Evolutionary conservation across 139 green algal species (phyloP).

Genomic region (Chlorella sp.): DNA sequence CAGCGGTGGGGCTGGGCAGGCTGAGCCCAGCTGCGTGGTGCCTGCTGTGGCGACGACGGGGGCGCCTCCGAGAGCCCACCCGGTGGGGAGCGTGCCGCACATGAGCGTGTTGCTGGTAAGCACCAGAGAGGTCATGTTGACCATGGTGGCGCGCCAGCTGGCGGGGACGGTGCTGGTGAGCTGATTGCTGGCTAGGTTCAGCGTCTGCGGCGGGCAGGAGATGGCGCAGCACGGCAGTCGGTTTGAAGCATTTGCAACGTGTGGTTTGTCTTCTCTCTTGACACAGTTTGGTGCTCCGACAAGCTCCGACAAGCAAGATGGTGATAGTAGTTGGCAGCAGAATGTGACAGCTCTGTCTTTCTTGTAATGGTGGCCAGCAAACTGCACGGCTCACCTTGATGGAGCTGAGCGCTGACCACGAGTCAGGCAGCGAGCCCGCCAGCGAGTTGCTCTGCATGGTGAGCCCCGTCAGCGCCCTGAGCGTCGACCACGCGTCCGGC

Average conservation of each 20-base stretch:
- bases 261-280: neutral
- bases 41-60: neutral
- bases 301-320: neutral
- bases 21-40: neutral
- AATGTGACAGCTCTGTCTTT: no score
- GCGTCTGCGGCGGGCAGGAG: neutral
- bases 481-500: constrained; percentile 6
- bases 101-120: constrained; percentile 9
- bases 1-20: neutral
- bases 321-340: neutral
- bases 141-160: neutral
- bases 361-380: neutral
- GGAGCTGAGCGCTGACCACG: neutral
- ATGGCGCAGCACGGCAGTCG: neutral
- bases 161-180: neutral
- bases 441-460: constrained; percentile 7
- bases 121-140: neutral
- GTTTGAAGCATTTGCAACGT: neutral
- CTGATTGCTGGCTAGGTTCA: constrained; percentile 5
- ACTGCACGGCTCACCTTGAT: neutral
- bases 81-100: constrained; percentile 9
- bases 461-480: constrained; percentile 8
- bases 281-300: neutral
- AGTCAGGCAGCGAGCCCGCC: neutral
- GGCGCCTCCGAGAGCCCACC: neutral